Evolutionary conservation across 768 basidiomycete genomes (phyloP).

Genomic region (Mycena floridula): DNA sequence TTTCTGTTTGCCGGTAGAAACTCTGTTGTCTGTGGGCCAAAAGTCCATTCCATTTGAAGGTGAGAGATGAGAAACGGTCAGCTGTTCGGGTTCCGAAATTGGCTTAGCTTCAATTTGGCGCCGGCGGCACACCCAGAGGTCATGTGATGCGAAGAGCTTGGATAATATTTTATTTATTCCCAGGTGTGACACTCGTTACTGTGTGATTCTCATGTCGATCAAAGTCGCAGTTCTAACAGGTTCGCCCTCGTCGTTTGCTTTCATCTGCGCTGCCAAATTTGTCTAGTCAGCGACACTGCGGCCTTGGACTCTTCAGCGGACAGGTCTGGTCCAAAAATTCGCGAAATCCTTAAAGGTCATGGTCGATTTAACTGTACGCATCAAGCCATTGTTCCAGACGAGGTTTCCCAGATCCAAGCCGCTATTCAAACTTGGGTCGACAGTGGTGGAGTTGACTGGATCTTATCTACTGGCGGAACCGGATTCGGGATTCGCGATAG

Average conservation of each 20-base stretch:
- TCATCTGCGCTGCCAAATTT: neutral
- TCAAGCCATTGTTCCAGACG: constrained; percentile 59
- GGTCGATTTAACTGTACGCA: constrained; percentile 29
- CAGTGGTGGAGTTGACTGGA: constrained; percentile 52
- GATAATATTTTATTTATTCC: no score
- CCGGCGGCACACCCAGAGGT: no score
- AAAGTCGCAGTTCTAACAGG: constrained; percentile 16
- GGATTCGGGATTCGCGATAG: constrained; percentile 77
- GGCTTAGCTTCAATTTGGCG: no score
- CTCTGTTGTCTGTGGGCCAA: constrained; percentile 56
- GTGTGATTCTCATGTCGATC: neutral
- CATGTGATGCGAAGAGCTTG: no score
- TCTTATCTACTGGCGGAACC: constrained; percentile 84
- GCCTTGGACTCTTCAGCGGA: constrained; percentile 37
- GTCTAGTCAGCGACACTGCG: constrained; percentile 68
- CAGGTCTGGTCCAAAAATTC: constrained; percentile 61
- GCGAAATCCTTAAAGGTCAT: constrained; percentile 34
- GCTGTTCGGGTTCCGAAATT: no score
- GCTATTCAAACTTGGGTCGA: constrained; percentile 41
- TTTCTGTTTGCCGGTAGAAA: constrained; percentile 19
- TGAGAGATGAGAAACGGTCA: no score
- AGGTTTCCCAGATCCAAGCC: constrained; percentile 42
- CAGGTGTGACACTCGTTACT: no score
- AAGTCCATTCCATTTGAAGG: constrained; percentile 66
- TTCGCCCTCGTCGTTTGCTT: constrained; percentile 1